These are phyloP conservation scores for Myxozyma neglecta DNA, from an alignment of 805 yeast genomes.

Conservation along the genomic window DNA sequence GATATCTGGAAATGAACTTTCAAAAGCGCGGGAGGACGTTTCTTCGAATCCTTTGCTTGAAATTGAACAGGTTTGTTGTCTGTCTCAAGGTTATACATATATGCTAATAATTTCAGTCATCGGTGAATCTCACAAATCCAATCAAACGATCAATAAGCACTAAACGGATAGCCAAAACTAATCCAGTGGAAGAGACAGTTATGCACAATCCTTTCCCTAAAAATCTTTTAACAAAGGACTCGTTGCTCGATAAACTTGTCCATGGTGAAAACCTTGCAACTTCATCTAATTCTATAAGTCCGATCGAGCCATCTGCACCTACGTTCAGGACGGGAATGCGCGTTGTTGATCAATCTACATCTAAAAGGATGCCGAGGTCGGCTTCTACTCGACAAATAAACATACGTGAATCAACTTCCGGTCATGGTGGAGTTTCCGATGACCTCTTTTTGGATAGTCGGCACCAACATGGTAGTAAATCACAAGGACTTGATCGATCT, in stretches of 20 bases:
- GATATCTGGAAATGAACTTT: slow-evolving; percentile 6
- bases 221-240: slow-evolving; percentile 21
- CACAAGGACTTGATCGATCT: too few species aligned
- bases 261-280: slow-evolving; percentile 22
- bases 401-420: too few species aligned
- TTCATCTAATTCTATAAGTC: not conserved
- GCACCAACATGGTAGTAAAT: too few species aligned
- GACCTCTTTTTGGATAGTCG: too few species aligned
- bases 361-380: not conserved
- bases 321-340: not conserved
- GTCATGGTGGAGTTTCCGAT: too few species aligned
- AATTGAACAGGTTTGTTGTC: slow-evolving; percentile 12
- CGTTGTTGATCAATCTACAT: not conserved
- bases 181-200: not conserved
- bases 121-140: slow-evolving; percentile 9
- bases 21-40: slow-evolving; percentile 4
- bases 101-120: not conserved
- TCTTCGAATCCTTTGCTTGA: not conserved
- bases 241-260: slow-evolving; percentile 21
- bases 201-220: slow-evolving; percentile 8
- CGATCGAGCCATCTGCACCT: not conserved
- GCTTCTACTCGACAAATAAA: not conserved
- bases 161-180: not conserved
- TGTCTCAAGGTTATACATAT: not conserved
- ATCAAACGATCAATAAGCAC: slow-evolving; percentile 7